Evolutionary conservation across 805 yeast genomes (phyloP), one percentile per base, ranked within the genome.

Genomic region (Kodamaea sagamina): DNA sequence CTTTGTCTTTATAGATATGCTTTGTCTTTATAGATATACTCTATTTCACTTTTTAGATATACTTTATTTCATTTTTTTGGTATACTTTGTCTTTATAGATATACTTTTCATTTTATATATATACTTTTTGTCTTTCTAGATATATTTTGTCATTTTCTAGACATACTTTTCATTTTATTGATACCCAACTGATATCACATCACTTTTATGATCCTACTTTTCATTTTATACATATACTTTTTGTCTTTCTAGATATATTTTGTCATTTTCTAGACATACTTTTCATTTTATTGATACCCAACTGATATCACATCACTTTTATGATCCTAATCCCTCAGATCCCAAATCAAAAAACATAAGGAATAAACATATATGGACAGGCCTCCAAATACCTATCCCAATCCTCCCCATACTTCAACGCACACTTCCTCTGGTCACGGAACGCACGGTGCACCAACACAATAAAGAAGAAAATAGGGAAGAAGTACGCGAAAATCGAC

Each of bases 401-500:
- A 68, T 93, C 99, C 32, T 79, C 84, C 35, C 98, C 98, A 58
- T 93, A 93, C 72, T 93, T 93, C 62, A 70, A 74, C 53, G 74
- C 78, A 67, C 97, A 89, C 65, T 92, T 89, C 50, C 81, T 77
- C 52, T 83, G 78, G 69, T 93, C 99, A 71, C 99, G 84, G 51
- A 73, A 62, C 32, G 96, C 89, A 68, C 99, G 84, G 68, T 93
- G 99, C 36, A 83, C 65, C 62, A 93, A 79, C 49, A 89, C 97
- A 54, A 84, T 68, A 49, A 89, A 79, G 81, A 89, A 93, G 72
- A 93, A 93, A 16, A 74, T 71, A 3, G 99, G 97, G 81, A 85
- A 92, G 68, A 93, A 93, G 92, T 96, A 93, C 34, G 97, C 96
- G 73, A 92, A 81, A 39, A 90, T 86, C 2, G 96, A 86, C 24